Base-by-base conservation (phyloP, 2,329 filamentous ascomycete species). In the Tolypocladium capitatum region DNA sequence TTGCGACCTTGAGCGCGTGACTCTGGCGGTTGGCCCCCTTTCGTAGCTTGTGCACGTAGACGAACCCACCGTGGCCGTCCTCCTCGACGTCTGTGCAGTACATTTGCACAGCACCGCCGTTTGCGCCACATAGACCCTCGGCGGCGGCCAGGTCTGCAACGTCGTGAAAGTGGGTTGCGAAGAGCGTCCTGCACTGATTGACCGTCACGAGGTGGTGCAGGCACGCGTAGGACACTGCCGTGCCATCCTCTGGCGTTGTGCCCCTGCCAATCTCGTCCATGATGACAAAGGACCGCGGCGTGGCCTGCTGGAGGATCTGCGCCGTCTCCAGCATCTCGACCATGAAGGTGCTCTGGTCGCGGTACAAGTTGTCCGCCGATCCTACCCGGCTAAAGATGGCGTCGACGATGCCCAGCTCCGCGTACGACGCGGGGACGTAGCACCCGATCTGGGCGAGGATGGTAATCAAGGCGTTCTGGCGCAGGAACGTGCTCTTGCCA, bases 281-380 rank as follows among this genome's bases (percentile, higher is more conserved):
- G 63, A 98, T 91, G 51, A 92, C 91, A 58, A 98, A 94, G 0
- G 85, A 92, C 24, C 83, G 76, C 1, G 81, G 68, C 1, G 91
- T 97, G 0, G 92, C 91, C 55, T 86, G 76, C 51, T 84, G 86
- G 46, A 98, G 74, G 46, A 98, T 98, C 27, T 84, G 76, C 2
- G 91, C 90, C 20, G 92, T 95, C 67, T 98, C 92, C 2, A 96
- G 76, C 92, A 98, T 98, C 68, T 98, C 92, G 1, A 97, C 88
- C 92, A 98, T 97, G 66, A 98, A 98, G 0, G 94, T 98, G 46
- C 88, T 95, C 65, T 97, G 90, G 68, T 95, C 86, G 45, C 81
- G 80, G 68, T 86, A 96, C n/a, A 98, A 73, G 62, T 95, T 91
- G 64, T 98, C 94, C 2, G 91, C 92, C 1, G 89, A 94, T 2